These are phyloP conservation scores for Yarrowia sp. DNA, from an alignment of 805 yeast species.

Conservation along the genomic window DNA sequence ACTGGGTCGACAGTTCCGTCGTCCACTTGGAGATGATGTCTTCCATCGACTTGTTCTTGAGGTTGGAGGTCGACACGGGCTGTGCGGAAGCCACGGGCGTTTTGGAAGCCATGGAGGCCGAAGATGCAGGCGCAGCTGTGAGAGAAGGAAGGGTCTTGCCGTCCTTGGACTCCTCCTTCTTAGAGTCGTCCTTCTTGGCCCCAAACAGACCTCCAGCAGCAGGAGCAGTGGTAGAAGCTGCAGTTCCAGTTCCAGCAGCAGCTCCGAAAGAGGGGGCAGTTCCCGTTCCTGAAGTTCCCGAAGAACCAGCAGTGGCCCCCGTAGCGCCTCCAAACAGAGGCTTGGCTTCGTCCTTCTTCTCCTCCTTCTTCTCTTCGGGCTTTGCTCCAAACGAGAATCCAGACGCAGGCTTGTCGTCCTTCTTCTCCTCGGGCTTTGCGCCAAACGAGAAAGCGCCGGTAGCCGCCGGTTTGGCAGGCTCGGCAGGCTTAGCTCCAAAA, in stretches of 20 bases:
- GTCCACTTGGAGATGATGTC: slow-evolving; percentile 95
- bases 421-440: not conserved
- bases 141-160: slow-evolving; percentile 19
- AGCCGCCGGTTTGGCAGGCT: slow-evolving; percentile 10
- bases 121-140: slow-evolving; percentile 18
- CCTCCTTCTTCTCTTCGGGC: slow-evolving; percentile 37
- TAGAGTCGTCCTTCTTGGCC: slow-evolving; percentile 22
- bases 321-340: slow-evolving; percentile 30
- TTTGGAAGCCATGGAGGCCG: slow-evolving; percentile 39
- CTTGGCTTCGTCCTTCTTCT: slow-evolving; percentile 40
- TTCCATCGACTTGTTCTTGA: slow-evolving; percentile 90
- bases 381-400: slow-evolving; percentile 39
- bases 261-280: too few species aligned
- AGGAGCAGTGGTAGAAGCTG: slow-evolving; percentile 43
- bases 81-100: slow-evolving; percentile 52
- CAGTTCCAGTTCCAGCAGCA: slow-evolving; percentile 45
- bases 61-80: slow-evolving; percentile 62
- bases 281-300: too few species aligned
- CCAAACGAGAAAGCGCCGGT: not conserved
- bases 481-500: slow-evolving; percentile 1
- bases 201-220: slow-evolving; percentile 27
- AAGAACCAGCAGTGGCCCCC: not conserved
- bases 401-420: slow-evolving; percentile 7
- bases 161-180: slow-evolving; percentile 17
- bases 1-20: slow-evolving; percentile 74